These are phyloP conservation scores for Diaporthe ampelina DNA, from an alignment of 2,329 filamentous ascomycete species.

Conservation along the genomic window DNA sequence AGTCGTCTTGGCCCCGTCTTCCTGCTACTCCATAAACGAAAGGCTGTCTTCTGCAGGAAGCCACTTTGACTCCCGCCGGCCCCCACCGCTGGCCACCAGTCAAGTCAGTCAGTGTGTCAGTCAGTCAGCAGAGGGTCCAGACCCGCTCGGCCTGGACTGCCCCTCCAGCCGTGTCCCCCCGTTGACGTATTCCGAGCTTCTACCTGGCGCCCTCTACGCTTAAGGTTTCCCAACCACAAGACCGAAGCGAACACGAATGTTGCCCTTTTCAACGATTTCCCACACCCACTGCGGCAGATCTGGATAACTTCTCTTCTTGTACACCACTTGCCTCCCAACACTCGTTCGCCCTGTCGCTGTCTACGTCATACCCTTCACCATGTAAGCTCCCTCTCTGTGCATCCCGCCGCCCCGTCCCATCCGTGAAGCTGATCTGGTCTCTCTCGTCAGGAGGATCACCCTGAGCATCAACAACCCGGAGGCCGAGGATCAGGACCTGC, in stretches of 20 bases:
- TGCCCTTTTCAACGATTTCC: neutral
- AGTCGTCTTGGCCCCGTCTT: conserved; percentile 16
- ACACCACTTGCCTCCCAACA: neutral
- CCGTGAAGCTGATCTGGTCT: conserved; percentile 39
- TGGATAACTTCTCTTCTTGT: neutral
- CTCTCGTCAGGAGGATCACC: conserved; percentile 83
- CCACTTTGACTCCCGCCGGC: conserved; percentile 18
- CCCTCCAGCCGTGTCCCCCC: conserved; percentile 19
- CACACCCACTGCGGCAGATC: neutral
- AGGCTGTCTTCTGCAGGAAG: conserved; percentile 28
- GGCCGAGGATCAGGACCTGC: conserved; percentile 78
- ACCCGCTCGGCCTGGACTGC: conserved; percentile 27
- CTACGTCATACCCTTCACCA: conserved; percentile 23
- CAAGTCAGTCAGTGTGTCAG: neutral
- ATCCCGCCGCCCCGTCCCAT: neutral
- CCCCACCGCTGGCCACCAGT: conserved; percentile 3
- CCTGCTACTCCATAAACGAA: conserved; percentile 8
- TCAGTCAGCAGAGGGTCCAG: conserved; percentile 21
- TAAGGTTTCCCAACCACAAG: conserved; percentile 4
- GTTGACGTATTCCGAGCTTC: conserved; percentile 35
- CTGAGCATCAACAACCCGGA: conserved; percentile 85
- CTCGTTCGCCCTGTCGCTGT: conserved; percentile 1
- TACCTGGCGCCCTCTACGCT: conserved; percentile 5
- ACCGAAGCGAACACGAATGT: neutral
- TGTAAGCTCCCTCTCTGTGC: conserved; percentile 16